Percentiles rank a stretch among this genome's conserved stretches.
These are phyloP conservation scores for Phytophthora nicotianae DNA, from an alignment of 352 stramenopile species.

Conservation along the genomic window DNA sequence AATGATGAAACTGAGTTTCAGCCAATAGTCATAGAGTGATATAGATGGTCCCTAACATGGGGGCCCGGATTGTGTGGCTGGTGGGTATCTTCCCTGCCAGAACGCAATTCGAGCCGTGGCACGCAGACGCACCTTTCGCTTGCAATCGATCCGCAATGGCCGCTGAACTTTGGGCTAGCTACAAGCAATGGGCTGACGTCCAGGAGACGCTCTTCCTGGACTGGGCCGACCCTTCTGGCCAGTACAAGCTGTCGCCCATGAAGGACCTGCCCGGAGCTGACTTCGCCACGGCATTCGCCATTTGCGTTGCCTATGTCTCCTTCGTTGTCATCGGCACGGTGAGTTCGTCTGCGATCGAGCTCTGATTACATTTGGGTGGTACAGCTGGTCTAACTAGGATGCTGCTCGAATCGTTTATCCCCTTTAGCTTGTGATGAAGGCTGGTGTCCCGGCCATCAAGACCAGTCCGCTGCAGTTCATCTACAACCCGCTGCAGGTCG, in stretches of 20 bases:
- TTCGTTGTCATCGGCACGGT: conserved; percentile 77
- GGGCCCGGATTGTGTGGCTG: conserved; percentile 25
- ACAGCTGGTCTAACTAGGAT: conserved; percentile 7
- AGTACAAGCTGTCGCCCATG: conserved; percentile 55
- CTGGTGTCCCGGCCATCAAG: conserved; percentile 74
- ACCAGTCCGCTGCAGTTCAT: conserved; percentile 92
- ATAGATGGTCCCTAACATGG: conserved; percentile 2
- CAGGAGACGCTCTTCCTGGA: conserved; percentile 53
- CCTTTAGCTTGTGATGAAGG: conserved; percentile 68
- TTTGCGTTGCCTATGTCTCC: conserved; percentile 63
- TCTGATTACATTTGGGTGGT: conserved; percentile 26
- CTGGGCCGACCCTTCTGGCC: conserved; percentile 49
- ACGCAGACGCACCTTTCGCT: conserved; percentile 20
- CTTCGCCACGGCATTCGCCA: conserved; percentile 61
- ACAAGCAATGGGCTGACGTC: conserved; percentile 66
- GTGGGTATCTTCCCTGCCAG: conserved; percentile 25
- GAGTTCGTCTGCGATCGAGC: conserved; percentile 17
- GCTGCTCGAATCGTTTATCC: not conserved
- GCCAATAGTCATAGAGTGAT: conserved; percentile 7
- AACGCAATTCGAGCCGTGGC: conserved; percentile 33
- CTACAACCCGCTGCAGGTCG: conserved; percentile 97
- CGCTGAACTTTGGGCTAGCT: conserved; percentile 50
- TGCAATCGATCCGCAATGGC: conserved; percentile 36
- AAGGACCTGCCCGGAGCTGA: conserved; percentile 50
- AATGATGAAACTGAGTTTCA: conserved; percentile 13